phyloP scores from a whole-genome alignment of 208 protist species.

The Leishmania martiniquensis region DNA sequence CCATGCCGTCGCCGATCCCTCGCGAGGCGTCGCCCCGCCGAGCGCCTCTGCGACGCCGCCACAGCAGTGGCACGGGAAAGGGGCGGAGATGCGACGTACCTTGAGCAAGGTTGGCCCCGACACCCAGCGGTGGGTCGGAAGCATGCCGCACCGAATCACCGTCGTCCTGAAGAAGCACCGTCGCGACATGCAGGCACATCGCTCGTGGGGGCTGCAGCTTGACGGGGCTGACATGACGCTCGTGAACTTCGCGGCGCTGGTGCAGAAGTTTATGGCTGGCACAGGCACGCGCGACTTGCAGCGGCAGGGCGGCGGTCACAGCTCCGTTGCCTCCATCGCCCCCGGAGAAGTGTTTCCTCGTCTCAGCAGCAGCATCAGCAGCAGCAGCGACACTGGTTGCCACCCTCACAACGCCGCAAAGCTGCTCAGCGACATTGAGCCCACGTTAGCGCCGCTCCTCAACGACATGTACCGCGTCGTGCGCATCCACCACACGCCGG shows the following conservation, averaged over 20 bases:
- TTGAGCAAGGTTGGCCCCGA: constrained; percentile 15
- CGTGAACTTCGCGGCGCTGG: constrained; percentile 38
- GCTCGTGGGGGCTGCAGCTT: constrained; percentile 46
- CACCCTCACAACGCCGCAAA: neutral
- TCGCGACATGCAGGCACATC: constrained; percentile 12
- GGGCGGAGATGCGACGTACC: constrained; percentile 12
- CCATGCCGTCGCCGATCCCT: constrained; percentile 4
- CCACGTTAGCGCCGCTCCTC: constrained; percentile 22
- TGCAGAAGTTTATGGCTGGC: constrained; percentile 34
- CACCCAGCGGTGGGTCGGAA: constrained; percentile 33
- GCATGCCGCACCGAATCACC: constrained; percentile 34
- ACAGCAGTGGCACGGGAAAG: neutral
- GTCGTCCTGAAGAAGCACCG: constrained; percentile 34
- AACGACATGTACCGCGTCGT: constrained; percentile 44
- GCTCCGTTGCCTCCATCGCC: constrained; percentile 18
- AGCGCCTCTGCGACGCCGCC: constrained; percentile 23
- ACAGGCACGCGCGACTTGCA: neutral
- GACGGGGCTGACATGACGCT: constrained; percentile 44
- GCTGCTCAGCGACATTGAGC: constrained; percentile 23
- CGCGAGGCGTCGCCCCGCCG: constrained; percentile 4
- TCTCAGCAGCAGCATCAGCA: constrained; percentile 5
- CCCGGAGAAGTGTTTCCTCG: constrained; percentile 30
- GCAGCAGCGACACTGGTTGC: neutral
- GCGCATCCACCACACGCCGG: constrained; percentile 33
- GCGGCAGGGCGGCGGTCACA: neutral